Evolutionary conservation across 768 basidiomycete species (phyloP).

Genomic region (Boletus edulis): DNA sequence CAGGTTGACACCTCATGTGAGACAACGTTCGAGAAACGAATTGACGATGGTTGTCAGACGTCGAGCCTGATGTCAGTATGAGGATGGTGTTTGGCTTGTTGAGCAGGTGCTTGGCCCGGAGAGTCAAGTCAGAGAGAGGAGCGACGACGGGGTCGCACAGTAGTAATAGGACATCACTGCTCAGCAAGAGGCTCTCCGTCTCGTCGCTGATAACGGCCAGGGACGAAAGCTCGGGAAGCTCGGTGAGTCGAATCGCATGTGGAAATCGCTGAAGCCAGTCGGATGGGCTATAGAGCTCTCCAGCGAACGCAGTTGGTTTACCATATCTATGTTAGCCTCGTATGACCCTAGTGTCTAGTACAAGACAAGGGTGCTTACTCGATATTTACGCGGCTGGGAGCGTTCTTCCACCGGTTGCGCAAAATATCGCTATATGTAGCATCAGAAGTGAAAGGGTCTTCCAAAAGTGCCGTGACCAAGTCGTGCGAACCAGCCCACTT

Average conservation of each 20-base stretch:
- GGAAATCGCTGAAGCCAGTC: conserved; percentile 58
- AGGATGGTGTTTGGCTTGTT: conserved; percentile 44
- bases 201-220: conserved; percentile 14
- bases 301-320: conserved; percentile 14
- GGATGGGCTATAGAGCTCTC: conserved; percentile 43
- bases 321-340: conserved; percentile 19
- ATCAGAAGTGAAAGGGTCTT: conserved; percentile 67
- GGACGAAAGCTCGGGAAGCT: conserved; percentile 28
- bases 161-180: conserved; percentile 63
- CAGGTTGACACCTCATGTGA: conserved; percentile 24
- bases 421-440: conserved; percentile 40
- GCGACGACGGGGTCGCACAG: conserved; percentile 60
- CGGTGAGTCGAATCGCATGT: conserved; percentile 47
- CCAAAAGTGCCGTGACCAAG: conserved; percentile 66
- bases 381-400: conserved; percentile 22
- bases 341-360: not conserved
- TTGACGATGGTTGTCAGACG: conserved; percentile 11
- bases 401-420: conserved; percentile 48
- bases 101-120: conserved; percentile 26
- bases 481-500: conserved; percentile 52
- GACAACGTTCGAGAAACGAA: conserved; percentile 22
- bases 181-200: conserved; percentile 21
- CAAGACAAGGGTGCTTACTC: conserved; percentile 20
- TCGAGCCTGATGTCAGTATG: conserved; percentile 35
- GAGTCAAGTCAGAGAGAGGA: conserved; percentile 39